Evolutionary conservation across 768 basidiomycete species (phyloP), one percentile per base, ranked within the genome.

Genomic region (Serendipita indica): DNA sequence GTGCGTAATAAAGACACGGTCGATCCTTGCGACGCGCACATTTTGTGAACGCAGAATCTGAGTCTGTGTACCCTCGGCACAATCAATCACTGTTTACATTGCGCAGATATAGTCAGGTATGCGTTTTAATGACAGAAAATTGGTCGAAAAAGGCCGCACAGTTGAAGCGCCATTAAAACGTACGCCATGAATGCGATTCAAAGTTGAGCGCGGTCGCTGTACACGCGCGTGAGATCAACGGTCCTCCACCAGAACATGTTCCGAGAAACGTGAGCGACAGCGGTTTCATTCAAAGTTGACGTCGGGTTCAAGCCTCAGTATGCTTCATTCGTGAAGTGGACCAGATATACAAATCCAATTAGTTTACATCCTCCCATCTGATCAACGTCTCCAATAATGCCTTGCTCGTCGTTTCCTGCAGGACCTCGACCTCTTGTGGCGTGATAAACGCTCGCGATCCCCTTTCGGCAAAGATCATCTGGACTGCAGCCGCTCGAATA

Each of bases 81-180:
- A 87, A 67, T 89, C 86, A 20, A 89, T 76, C 83, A 89, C 86
- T 86, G 64, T n/a, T n/a, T n/a, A n/a, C n/a, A n/a, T n/a, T n/a
- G n/a, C n/a, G 27, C 39, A 45, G 12, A 14, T 13, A 41, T 27
- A 6, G 28, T n/a, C 16, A 22, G 18, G 33, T 2, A 10, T 7
- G 20, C 20, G 30, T 39, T 18, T 33, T 33, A 33, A 33, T 57
- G 2, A 22, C 39, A 14, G 43, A 45, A 58, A 20, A 62, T n/a
- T n/a, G n/a, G n/a, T n/a, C n/a, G n/a, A n/a, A n/a, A n/a, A n/a
- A n/a, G n/a, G n/a, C n/a, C n/a, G n/a, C n/a, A n/a, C n/a, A 1
- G 49, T 25, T 4, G 22, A 54, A 18, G 16, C 12, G 41, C 25
- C 28, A 58, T 22, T 32, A 27, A n/a, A 61, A 63, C 78, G 65